Conservation (phyloP, 2,329 filamentous ascomycete species). For the Xylaria digitata region DNA sequence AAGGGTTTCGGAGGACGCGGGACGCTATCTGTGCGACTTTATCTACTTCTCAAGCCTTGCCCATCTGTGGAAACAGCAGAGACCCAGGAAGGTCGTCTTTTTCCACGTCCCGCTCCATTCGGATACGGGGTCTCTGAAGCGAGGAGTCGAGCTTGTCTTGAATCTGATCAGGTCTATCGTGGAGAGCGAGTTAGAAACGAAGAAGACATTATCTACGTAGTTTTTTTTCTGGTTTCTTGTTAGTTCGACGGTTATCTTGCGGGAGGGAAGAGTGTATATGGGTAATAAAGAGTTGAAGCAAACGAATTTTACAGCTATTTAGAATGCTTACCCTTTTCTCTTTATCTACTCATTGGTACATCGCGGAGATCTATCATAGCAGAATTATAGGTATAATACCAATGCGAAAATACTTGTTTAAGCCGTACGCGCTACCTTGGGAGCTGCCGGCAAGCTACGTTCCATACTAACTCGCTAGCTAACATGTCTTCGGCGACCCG, state of each 20-base stretch:
- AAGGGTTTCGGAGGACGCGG: conserved; percentile 75
- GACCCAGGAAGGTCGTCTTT: conserved; percentile 69
- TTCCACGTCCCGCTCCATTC: conserved; percentile 76
- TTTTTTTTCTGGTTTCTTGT: not conserved
- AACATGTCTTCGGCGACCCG: conserved; percentile 28
- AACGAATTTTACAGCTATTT: too few species aligned
- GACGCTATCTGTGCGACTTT: conserved; percentile 81
- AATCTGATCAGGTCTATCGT: conserved; percentile 68
- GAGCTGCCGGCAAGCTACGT: too few species aligned
- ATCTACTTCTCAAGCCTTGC: conserved; percentile 78
- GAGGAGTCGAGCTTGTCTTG: conserved; percentile 63
- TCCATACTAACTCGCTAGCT: too few species aligned
- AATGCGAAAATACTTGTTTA: too few species aligned
- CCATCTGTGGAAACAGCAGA: conserved; percentile 61
- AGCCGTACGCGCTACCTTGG: too few species aligned
- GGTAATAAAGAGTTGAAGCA: too few species aligned
- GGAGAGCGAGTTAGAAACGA: conserved; percentile 52
- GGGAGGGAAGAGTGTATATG: not conserved
- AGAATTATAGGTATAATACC: too few species aligned
- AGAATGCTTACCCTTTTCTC: too few species aligned
- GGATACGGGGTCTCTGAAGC: conserved; percentile 59
- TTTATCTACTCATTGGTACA: too few species aligned
- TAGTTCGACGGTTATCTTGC: not conserved
- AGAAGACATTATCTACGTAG: conserved; percentile 10
- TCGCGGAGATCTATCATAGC: too few species aligned